Base-by-base conservation (phyloP, 306 rosid species). In the Acacia melanoxylon region DNA sequence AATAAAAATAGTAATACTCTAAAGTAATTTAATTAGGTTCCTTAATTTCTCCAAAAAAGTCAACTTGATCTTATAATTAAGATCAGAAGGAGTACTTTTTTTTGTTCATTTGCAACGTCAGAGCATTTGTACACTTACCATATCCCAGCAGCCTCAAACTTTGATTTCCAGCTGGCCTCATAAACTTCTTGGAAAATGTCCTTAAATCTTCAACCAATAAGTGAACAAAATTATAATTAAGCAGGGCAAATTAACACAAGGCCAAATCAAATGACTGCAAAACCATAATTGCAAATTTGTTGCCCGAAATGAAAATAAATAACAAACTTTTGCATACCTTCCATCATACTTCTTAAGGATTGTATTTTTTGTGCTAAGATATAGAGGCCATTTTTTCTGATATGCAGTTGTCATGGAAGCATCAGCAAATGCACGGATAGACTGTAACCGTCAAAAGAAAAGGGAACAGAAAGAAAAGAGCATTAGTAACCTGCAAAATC, bases 151-250 rank as follows among this genome's bases (percentile, higher is more conserved):
- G 95, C 94, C 80, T 95, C 99, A 77, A 13, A 95, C 94, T 95
- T 92, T 0, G 98, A 92, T 86, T 93, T 93, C 99, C 99, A 95
- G 70, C 77, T 75, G 78, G 94, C 89, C 90, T 93, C 97, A 6
- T 95, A 95, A 78, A 95, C 99, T 93, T 95, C 99, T 91, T 95
- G 96, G 78, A 95, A 95, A 76, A 95, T 95, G 90, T 95, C 99
- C 91, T 93, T 95, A 90, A 95, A 95, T 89, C 99, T 95, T 76
- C 87, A 91, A 66, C 72, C 81, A 85, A 84, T 68, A 74, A 77
- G 83, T 37, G 15, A 68, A 69, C 42, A 69, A 16, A 69, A 44
- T 72, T 68, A 52, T 15, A 49, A 81, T 70, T 78, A 68, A 74
- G 67, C 62, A 3, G n/a, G 69, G 51, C 61, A 61, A 22, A n/a